These are phyloP conservation scores for Tulasnella sp. DNA, from an alignment of 768 basidiomycete species.

Conservation along the genomic window DNA sequence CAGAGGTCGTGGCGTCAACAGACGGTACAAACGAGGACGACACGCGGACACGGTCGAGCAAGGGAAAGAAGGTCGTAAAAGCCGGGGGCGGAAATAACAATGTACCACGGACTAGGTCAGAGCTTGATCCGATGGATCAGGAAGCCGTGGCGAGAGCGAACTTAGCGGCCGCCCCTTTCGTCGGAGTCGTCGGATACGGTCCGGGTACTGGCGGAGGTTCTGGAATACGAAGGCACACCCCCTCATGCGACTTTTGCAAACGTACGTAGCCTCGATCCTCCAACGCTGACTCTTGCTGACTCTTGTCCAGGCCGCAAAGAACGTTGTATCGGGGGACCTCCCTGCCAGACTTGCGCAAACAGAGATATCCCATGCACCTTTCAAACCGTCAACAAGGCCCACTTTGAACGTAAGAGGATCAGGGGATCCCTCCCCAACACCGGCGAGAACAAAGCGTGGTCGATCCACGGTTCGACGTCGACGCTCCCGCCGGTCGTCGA, in stretches of 20 bases:
- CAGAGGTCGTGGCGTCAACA: not conserved
- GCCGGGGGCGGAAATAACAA: not conserved
- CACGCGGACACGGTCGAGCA: not conserved
- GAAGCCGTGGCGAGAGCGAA: constrained; percentile 6
- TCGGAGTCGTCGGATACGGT: constrained; percentile 14
- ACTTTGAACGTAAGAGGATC: constrained; percentile 5
- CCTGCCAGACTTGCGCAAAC: constrained; percentile 13
- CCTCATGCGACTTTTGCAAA: constrained; percentile 16
- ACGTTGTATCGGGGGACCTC: constrained; percentile 13
- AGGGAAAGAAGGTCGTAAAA: not conserved
- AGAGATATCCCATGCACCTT: constrained; percentile 13
- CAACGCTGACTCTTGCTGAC: not conserved
- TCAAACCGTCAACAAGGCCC: constrained; percentile 10
- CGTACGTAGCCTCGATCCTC: not conserved
- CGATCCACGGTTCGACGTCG: not conserved
- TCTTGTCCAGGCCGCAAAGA: constrained; percentile 13
- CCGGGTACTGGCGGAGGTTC: constrained; percentile 11
- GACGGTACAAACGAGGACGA: not conserved
- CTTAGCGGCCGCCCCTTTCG: constrained; percentile 5
- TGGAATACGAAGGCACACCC: constrained; percentile 11
- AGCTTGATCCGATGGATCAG: not conserved
- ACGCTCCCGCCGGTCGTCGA: not conserved
- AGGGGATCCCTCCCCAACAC: no score
- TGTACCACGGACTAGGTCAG: no score
- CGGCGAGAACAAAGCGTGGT: not conserved